Conservation (phyloP, 768 basidiomycete genomes). For the Tylopilus rubrobrunneus region DNA sequence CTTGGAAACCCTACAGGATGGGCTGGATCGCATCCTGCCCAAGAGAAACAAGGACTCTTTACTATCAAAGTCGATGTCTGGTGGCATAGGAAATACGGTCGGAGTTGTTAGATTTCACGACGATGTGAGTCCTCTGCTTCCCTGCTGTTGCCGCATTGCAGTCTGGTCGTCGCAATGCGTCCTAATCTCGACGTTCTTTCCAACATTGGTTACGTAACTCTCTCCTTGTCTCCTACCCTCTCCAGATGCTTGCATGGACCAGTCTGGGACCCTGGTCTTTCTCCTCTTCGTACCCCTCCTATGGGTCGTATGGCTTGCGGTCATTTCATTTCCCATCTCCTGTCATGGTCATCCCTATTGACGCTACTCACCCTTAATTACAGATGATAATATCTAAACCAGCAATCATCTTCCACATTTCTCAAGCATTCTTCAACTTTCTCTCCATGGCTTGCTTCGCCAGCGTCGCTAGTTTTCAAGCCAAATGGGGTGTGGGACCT, state of each 20-base stretch:
- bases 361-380: slow-evolving; percentile 13
- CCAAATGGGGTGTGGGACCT: slow-evolving; percentile 77
- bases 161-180: slow-evolving; percentile 10
- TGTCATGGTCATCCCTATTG: slow-evolving; percentile 6
- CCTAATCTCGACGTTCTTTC: neutral
- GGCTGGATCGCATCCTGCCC: slow-evolving; percentile 30
- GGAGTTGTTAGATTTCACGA: slow-evolving; percentile 64
- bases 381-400: slow-evolving; percentile 90
- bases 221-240: slow-evolving; percentile 20
- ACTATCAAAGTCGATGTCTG: slow-evolving; percentile 38
- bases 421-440: slow-evolving; percentile 90
- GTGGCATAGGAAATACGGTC: slow-evolving; percentile 56
- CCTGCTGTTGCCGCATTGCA: slow-evolving; percentile 13
- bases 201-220: slow-evolving; percentile 33
- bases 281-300: slow-evolving; percentile 63
- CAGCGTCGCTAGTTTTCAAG: slow-evolving; percentile 84
- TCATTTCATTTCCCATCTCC: slow-evolving; percentile 30
- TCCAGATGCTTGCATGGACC: slow-evolving; percentile 35
- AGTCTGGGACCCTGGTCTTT: slow-evolving; percentile 51
- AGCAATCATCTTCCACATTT: slow-evolving; percentile 68
- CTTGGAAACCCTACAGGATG: slow-evolving; percentile 28
- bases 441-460: slow-evolving; percentile 90
- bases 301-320: slow-evolving; percentile 70
- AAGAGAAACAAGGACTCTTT: slow-evolving; percentile 5
- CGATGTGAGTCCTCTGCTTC: slow-evolving; percentile 51